A percentile compares a stretch with the other conserved stretches of the same genome.
Conservation (phyloP, 148 eudicot species). For the Fagopyrum tataricum region DNA sequence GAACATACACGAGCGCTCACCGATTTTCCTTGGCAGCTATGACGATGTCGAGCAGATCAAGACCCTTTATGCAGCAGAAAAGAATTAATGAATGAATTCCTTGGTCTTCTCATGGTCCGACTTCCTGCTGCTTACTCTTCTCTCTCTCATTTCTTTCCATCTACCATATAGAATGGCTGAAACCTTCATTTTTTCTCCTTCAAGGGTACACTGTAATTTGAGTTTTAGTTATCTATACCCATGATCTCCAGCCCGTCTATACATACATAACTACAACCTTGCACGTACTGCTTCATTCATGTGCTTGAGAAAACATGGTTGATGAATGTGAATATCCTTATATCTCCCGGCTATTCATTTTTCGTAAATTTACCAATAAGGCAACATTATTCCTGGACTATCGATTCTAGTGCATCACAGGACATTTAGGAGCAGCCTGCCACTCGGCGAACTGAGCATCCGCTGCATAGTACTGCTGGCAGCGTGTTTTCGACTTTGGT, state of each 20-base stretch:
- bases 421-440: no score
- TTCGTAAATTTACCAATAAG: neutral
- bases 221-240: neutral
- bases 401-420: no score
- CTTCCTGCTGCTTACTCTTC: neutral
- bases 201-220: neutral
- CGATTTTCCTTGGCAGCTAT: slow-evolving; percentile 87
- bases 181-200: neutral
- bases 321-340: neutral
- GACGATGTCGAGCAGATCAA: slow-evolving; percentile 92
- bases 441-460: no score
- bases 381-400: no score
- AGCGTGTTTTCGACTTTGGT: no score
- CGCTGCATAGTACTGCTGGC: no score
- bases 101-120: neutral
- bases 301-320: neutral
- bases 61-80: slow-evolving; percentile 64
- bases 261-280: neutral
- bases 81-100: slow-evolving; percentile 11
- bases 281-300: neutral
- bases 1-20: slow-evolving; percentile 87
- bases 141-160: neutral
- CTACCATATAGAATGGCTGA: neutral
- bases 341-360: neutral
- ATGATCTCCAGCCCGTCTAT: neutral